Percentiles rank a stretch among this genome's conserved stretches.
phyloP scores from a whole-genome alignment of 2,329 filamentous ascomycete genomes.

The Beauveria rudraprayagi region DNA sequence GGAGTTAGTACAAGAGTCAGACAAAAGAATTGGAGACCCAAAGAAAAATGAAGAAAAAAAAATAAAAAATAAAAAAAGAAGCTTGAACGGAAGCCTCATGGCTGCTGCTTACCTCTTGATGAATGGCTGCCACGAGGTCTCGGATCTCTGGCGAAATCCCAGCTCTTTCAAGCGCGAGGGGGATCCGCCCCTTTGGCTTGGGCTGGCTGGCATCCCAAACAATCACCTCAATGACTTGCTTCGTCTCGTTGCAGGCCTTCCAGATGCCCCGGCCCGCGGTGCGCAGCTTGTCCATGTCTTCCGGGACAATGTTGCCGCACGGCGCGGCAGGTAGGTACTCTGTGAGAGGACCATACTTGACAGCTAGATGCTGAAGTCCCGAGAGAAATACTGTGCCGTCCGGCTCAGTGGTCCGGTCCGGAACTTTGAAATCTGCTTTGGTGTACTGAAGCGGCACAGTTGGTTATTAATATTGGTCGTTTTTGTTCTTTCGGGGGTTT shows the following conservation, averaged over 20 bases:
- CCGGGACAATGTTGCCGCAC: not conserved
- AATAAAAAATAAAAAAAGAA: too few species aligned
- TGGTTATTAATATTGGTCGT: not conserved
- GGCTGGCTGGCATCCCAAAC: not conserved
- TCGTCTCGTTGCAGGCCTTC: not conserved
- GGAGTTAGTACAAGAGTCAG: not conserved
- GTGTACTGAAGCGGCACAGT: not conserved
- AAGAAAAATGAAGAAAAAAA: too few species aligned
- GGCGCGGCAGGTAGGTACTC: not conserved
- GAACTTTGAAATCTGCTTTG: not conserved
- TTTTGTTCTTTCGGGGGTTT: not conserved
- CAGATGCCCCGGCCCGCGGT: not conserved
- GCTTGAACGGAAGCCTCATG: not conserved
- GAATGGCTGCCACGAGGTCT: not conserved
- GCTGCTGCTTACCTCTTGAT: not conserved
- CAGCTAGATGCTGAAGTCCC: not conserved
- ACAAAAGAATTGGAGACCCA: not conserved
- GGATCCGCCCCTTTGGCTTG: not conserved
- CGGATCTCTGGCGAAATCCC: not conserved
- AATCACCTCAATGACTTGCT: not conserved
- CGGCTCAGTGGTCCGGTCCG: not conserved
- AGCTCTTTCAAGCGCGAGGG: not conserved
- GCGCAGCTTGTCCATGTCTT: not conserved
- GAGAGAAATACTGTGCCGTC: not conserved
- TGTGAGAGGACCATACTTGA: not conserved